These are phyloP conservation scores for Lasiodiplodia citricola DNA, from an alignment of 2,329 filamentous ascomycete genomes.

Conservation along the genomic window DNA sequence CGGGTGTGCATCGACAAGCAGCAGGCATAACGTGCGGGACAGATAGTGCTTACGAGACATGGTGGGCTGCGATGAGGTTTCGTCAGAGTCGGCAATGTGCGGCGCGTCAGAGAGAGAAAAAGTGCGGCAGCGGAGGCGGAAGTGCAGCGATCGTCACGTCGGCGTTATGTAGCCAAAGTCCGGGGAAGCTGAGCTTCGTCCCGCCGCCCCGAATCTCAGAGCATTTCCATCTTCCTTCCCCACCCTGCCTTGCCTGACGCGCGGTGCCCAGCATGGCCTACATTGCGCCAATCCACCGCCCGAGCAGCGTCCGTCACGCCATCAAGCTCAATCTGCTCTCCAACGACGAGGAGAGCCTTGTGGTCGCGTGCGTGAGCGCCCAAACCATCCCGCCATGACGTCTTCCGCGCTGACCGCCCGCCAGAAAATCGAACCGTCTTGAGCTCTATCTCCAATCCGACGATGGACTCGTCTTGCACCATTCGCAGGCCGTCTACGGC, in stretches of 20 bases:
- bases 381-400: not conserved
- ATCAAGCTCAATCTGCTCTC: constrained; percentile 78
- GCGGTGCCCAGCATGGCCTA: constrained; percentile 74
- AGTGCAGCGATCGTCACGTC: not conserved
- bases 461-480: constrained; percentile 68
- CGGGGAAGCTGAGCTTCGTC: constrained; percentile 22
- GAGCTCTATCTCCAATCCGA: constrained; percentile 77
- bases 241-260: constrained; percentile 1
- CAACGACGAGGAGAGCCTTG: constrained; percentile 77
- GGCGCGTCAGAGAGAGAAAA: constrained; percentile 21
- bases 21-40: constrained; percentile 20
- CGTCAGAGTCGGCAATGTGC: constrained; percentile 31
- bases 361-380: constrained; percentile 74
- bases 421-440: constrained; percentile 78
- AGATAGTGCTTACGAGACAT: constrained; percentile 37
- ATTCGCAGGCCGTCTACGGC: constrained; percentile 79
- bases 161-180: constrained; percentile 24
- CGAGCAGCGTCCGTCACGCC: constrained; percentile 90
- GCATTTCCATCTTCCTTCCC: not conserved
- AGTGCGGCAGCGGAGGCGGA: constrained; percentile 7
- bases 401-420: constrained; percentile 29
- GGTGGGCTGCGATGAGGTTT: constrained; percentile 26
- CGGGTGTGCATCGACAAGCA: not conserved
- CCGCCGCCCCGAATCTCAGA: not conserved
- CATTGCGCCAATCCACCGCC: constrained; percentile 87